These are phyloP conservation scores for Populus alba DNA, from an alignment of 345 rosid species.

Conservation along the genomic window DNA sequence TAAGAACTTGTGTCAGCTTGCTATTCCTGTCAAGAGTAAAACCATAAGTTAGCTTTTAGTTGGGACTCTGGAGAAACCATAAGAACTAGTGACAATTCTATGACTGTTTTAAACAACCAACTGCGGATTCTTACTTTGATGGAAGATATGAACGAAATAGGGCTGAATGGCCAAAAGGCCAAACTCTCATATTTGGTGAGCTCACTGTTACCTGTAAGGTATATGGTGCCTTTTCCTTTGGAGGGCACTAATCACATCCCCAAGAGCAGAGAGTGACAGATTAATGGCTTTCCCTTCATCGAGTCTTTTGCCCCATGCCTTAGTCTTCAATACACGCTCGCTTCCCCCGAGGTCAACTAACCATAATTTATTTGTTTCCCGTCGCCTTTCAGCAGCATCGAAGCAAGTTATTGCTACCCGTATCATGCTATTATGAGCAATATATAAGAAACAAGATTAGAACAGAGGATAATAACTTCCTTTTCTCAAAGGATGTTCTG, in stretches of 20 bases:
- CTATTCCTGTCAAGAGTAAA: conserved; percentile 59
- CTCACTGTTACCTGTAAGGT: conserved; percentile 59
- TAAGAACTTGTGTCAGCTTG: conserved; percentile 79
- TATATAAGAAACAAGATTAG: background rate
- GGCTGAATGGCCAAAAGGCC: background rate
- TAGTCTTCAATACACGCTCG: conserved; percentile 79
- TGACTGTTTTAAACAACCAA: background rate
- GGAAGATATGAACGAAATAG: background rate
- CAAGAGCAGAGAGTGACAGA: conserved; percentile 76
- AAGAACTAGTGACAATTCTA: background rate
- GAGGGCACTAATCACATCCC: conserved; percentile 73
- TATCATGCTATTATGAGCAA: conserved; percentile 53
- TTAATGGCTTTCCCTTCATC: conserved; percentile 94
- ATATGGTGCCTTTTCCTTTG: conserved; percentile 63
- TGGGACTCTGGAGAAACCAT: background rate
- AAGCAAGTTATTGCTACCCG: conserved; percentile 55
- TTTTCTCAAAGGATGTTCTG: background rate
- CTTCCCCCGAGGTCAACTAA: conserved; percentile 83
- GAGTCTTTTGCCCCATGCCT: conserved; percentile 73
- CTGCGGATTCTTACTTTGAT: background rate
- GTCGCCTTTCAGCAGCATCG: conserved; percentile 58
- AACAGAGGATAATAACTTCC: background rate
- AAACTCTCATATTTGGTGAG: background rate
- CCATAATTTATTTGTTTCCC: conserved; percentile 71
- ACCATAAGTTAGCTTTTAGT: conserved; percentile 7